A percentile compares a stretch with the other conserved stretches of the same genome.
These are phyloP conservation scores for Lactarius psammicola DNA, from an alignment of 768 basidiomycete genomes.

Conservation along the genomic window DNA sequence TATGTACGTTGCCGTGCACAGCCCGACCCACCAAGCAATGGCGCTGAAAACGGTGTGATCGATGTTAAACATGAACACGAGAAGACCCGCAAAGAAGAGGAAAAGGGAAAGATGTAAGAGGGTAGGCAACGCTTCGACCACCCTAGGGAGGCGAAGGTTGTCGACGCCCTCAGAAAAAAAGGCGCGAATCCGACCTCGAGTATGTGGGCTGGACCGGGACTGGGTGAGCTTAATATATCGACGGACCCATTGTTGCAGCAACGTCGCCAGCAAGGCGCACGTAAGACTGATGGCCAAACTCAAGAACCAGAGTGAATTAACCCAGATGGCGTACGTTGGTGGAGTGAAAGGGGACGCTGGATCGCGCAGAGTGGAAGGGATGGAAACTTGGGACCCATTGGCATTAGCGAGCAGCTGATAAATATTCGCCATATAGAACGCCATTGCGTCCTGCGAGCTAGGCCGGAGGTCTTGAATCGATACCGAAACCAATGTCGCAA, in stretches of 20 bases:
- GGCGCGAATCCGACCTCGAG: neutral
- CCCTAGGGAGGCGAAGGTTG: neutral
- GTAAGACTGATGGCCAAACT: conserved; percentile 5
- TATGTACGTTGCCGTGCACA: neutral
- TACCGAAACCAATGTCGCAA: neutral
- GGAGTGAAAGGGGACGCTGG: neutral
- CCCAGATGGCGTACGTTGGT: conserved; percentile 1
- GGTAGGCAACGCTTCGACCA: neutral
- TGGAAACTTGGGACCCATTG: neutral
- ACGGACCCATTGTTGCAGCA: conserved; percentile 12
- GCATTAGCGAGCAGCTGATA: conserved; percentile 7
- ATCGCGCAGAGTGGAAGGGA: neutral
- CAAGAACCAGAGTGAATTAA: conserved; percentile 10
- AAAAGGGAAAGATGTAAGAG: conserved; percentile 4
- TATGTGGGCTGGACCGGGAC: neutral
- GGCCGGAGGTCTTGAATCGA: neutral
- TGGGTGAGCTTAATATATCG: conserved; percentile 1
- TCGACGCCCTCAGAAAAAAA: neutral
- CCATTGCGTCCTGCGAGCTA: neutral
- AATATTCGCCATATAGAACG: conserved; percentile 1
- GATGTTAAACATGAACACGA: conserved; percentile 6
- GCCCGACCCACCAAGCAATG: neutral
- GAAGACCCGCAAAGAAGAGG: conserved; percentile 10
- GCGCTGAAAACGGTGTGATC: conserved; percentile 1
- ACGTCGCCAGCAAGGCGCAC: neutral